Evolutionary conservation across 345 rosid genomes (phyloP).

Genomic region (Eutrema heterophyllum): DNA sequence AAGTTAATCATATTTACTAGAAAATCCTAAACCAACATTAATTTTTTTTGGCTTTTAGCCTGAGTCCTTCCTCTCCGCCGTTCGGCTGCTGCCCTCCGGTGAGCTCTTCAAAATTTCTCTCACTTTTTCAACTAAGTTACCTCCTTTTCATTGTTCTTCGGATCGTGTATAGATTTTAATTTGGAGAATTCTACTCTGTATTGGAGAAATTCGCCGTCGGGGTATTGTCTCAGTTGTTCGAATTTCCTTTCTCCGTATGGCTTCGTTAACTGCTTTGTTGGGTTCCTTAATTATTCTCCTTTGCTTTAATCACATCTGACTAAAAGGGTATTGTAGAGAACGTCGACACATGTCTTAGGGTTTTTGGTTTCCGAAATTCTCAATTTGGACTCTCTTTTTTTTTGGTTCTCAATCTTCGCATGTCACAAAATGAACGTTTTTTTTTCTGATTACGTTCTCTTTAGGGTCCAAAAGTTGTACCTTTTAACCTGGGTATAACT

Average conservation of each 20-base stretch:
- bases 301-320: constrained; percentile 1
- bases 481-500: background rate
- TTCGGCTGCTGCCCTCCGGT: background rate
- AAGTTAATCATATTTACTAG: background rate
- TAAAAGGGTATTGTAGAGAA: background rate
- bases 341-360: constrained; percentile 9
- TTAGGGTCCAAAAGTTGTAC: background rate
- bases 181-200: background rate
- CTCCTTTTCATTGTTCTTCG: background rate
- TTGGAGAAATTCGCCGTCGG: background rate
- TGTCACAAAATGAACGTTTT: background rate
- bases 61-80: constrained; percentile 1
- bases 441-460: background rate
- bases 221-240: background rate
- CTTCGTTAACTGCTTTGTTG: background rate
- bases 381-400: background rate
- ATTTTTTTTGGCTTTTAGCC: background rate
- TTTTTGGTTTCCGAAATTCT: background rate
- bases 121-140: background rate
- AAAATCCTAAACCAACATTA: background rate
- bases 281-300: background rate
- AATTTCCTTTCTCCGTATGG: background rate
- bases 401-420: background rate
- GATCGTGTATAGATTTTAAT: background rate
- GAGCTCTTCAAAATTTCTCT: background rate